Evolutionary conservation across 768 basidiomycete species (phyloP), one percentile per base, ranked within the genome.

Genomic region (Leccinum incarnatum): DNA sequence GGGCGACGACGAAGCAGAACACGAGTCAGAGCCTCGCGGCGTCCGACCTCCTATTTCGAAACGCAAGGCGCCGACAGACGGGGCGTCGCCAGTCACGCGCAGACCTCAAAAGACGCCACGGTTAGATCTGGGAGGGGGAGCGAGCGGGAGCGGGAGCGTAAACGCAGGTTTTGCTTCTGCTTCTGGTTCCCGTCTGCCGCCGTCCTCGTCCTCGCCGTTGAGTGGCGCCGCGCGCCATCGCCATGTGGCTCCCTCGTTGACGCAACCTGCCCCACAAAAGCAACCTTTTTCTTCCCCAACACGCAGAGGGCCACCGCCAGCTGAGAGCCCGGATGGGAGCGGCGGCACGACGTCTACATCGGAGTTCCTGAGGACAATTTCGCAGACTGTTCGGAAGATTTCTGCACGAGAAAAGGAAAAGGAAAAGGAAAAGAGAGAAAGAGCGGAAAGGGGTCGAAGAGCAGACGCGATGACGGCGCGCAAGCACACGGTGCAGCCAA

Each of bases 1-100:
- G 62, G 56, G 49, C 49, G 59, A 66, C 55, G 62, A 70, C 36
- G 67, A 69, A 46, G 53, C 57, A 1, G 65, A 67, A 53, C 56
- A 46, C 10, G 59, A 49, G 17, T 48, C 48, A 2, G 50, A 36
- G 25, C 47, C 12, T 10, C 15, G n/a, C 15, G 15, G 17, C 15
- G 10, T 17, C 19, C 48, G 37, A 2, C 19, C 58, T 55, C 66
- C 63, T 62, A 62, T 64, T 32, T 52, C 62, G 2, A 72, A 74
- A 60, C 69, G 71, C 50, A 72, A 74, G 25, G 72, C 64, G 11
- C 34, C 47, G 8, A 29, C 58, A 3, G 61, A 60, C 48, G 66
- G 62, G 29, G 53, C 37, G 17, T 47, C 56, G n/a, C 40, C 14
- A 29, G 23, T 59, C 11, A 34, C n/a, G 17, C 58, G 59, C 15